Base-by-base conservation (phyloP, 345 rosid genomes). In the Excoecaria agallocha region DNA sequence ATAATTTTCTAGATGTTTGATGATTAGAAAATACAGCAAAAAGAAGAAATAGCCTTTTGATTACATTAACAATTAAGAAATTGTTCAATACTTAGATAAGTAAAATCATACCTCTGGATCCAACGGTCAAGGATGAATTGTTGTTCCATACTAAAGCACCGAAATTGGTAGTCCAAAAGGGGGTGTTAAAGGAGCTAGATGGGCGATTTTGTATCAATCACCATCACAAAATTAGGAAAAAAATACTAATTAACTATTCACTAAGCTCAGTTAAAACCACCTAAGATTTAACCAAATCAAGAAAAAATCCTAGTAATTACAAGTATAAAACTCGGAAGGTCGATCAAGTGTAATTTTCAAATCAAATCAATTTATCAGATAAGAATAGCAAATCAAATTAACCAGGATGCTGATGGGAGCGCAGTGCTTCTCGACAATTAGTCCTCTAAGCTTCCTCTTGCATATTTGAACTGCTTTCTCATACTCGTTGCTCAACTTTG, bases 121-220 rank as follows among this genome's bases (percentile, higher is more conserved):
- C 98, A 71, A 93, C 86, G 35, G 98, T 93, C 78, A 91, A 62
- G 46, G 97, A 89, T 3, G 91, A 87, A 82, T 80, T 86, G 82
- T 93, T 89, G 91, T 91, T 91, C 81, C 87, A 91, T 50, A 93
- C 88, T 0, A 97, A 95, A 81, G 91, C 74, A 46, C 98, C 97
- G 11, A 90, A 88, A 79, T 93, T 93, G 20, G 97, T 86, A 54
- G 98, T 91, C 86, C 84, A 91, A 73, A 86, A 89, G 0, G 92
- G 83, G 19, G 95, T 35, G 78, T 83, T 82, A 87, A 71, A 84
- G 39, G 89, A 85, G 56, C 94, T 91, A 51, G 98, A 89, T 4
- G 98, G 97, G 3, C 89, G 89, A 79, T 73, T 12, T 91, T 89
- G 87, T 48, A 78, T 61, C n/a, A 1, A 69, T 50, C 38, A 70